These are phyloP conservation scores for Ustilago hordei DNA, from an alignment of 1,284 basidiomycete species.

Conservation along the genomic window DNA sequence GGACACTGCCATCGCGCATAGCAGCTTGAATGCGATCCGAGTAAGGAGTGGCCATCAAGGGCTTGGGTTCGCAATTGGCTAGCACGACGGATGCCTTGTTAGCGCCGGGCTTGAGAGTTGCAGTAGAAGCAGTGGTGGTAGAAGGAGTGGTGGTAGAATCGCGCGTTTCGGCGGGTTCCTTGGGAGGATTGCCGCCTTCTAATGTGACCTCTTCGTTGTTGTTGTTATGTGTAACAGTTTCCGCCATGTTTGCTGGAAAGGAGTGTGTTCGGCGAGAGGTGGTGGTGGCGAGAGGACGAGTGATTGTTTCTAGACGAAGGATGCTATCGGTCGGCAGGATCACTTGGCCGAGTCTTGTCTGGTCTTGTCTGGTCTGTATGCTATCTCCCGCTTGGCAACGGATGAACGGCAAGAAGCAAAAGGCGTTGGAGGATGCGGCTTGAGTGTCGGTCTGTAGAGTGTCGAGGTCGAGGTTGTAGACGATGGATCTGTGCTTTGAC, in stretches of 20 bases:
- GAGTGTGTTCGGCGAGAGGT: neutral
- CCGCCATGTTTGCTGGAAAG: constrained; percentile 14
- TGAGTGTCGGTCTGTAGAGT: neutral
- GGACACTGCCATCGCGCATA: constrained; percentile 43
- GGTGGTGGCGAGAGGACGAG: neutral
- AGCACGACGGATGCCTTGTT: constrained; percentile 22
- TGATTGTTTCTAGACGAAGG: neutral
- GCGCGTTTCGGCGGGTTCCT: constrained; percentile 43
- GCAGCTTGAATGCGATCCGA: constrained; percentile 52
- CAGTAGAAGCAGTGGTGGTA: constrained; percentile 5
- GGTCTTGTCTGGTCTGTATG: too few relatives aligned
- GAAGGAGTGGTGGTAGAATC: neutral
- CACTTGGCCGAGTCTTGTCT: neutral
- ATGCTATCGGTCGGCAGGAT: neutral
- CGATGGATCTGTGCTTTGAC: neutral
- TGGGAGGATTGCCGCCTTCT: constrained; percentile 44
- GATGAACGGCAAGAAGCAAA: neutral
- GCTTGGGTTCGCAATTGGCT: constrained; percentile 52
- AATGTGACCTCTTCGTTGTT: constrained; percentile 37
- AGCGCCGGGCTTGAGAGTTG: neutral
- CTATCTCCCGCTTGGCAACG: neutral
- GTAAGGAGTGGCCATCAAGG: constrained; percentile 49
- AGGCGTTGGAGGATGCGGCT: neutral
- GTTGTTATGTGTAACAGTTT: constrained; percentile 36
- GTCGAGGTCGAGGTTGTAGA: constrained; percentile 1